Percentiles rank a stretch among this genome's conserved stretches.
phyloP scores from a whole-genome alignment of 169 alveolate genomes.

The Babesia ovata region DNA sequence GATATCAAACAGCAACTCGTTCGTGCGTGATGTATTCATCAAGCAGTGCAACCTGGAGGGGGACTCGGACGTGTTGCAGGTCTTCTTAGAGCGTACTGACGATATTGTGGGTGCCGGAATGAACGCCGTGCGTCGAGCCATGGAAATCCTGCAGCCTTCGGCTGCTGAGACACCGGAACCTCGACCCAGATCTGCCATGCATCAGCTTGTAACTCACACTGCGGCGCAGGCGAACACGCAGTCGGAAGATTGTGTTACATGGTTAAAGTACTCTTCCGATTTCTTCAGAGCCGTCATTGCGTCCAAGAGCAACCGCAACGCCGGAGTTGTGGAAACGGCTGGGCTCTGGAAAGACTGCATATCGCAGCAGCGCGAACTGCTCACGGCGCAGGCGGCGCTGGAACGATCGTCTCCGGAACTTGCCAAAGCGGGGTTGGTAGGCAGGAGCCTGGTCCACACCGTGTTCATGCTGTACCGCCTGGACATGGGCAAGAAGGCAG shows the following conservation, averaged over 20 bases:
- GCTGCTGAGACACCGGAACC: conserved; percentile 1
- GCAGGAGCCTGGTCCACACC: conserved; percentile 49
- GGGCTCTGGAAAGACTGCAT: conserved; percentile 50
- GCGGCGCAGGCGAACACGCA: not conserved
- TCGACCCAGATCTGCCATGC: conserved; percentile 6
- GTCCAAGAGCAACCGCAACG: not conserved
- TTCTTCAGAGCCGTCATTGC: conserved; percentile 33
- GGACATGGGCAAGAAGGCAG: conserved; percentile 48
- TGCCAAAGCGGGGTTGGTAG: conserved; percentile 17
- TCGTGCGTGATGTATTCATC: conserved; percentile 48
- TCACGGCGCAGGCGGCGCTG: conserved; percentile 27
- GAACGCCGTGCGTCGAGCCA: conserved; percentile 31
- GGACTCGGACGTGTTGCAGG: conserved; percentile 34
- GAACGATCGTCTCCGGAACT: conserved; percentile 13
- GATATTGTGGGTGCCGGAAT: conserved; percentile 51
- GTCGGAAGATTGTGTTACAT: conserved; percentile 18
- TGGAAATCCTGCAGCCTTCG: not conserved
- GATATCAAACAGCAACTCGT: conserved; percentile 22
- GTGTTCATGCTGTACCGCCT: conserved; percentile 39
- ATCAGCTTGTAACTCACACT: conserved; percentile 22
- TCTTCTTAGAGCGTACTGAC: conserved; percentile 46
- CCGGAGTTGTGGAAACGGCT: conserved; percentile 11
- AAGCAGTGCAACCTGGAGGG: conserved; percentile 31
- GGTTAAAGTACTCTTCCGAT: conserved; percentile 42
- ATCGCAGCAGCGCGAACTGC: conserved; percentile 37